Evolutionary conservation across 192 early-diverging fungal genomes (phyloP).

Genomic region (Cladochytrium replicatum): DNA sequence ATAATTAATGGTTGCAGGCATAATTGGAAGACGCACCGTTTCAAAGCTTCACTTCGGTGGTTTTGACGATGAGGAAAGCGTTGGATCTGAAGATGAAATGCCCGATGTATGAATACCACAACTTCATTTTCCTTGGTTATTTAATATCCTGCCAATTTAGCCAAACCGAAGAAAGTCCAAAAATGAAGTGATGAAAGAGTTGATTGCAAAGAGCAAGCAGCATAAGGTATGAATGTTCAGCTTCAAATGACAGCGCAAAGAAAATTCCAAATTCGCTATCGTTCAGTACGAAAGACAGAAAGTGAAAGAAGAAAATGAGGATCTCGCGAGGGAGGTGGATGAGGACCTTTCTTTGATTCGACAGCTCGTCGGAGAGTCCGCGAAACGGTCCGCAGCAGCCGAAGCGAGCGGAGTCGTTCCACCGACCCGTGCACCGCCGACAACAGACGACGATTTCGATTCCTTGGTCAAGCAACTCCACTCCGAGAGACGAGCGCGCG

Average conservation of each 20-base stretch:
- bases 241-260: background rate
- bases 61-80: slow-evolving; percentile 55
- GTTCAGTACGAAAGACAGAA: slow-evolving; percentile 62
- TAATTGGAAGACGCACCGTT: slow-evolving; percentile 68
- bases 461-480: slow-evolving; percentile 68
- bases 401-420: too few species aligned
- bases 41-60: slow-evolving; percentile 77
- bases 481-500: slow-evolving; percentile 72
- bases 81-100: slow-evolving; percentile 10
- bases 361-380: too few species aligned
- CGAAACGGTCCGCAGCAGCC: too few species aligned
- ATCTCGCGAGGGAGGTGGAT: slow-evolving; percentile 74
- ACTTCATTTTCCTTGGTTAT: background rate
- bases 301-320: slow-evolving; percentile 77
- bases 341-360: slow-evolving; percentile 78
- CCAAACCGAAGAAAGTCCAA: slow-evolving; percentile 67
- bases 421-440: too few species aligned
- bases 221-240: slow-evolving; percentile 60
- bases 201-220: slow-evolving; percentile 94
- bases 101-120: slow-evolving; percentile 1
- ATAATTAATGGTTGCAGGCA: too few species aligned
- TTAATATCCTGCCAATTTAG: background rate
- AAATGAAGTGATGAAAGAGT: slow-evolving; percentile 92
- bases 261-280: too few species aligned
- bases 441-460: slow-evolving; percentile 78